Evolutionary conservation across 75 land plant species (phyloP), one percentile per base, ranked within the genome.

Genomic region (Sequoia sempervirens): DNA sequence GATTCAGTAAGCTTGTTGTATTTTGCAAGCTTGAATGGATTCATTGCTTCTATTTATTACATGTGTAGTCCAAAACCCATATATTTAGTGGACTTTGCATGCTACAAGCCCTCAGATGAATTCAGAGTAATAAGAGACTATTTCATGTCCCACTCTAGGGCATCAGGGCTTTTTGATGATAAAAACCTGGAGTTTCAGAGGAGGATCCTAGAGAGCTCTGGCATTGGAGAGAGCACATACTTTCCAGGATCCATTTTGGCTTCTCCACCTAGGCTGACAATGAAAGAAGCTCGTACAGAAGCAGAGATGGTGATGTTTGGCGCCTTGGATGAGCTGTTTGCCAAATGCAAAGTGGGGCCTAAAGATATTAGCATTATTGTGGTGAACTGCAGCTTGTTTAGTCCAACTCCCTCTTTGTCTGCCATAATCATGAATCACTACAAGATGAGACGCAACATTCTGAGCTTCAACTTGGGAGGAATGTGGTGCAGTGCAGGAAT

Each of bases 401-500:
- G 89, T 75, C 84, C 92, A 2, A 92, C 93, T 10, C 92, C 95
- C 9, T 93, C 93, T 4, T 85, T 90, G 1, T 86, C 93, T 1
- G 86, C 89, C 13, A 93, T 93, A 89, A 56, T 93, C 3, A 81
- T 91, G 9, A 93, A 93, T 85, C 95, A 90, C 82, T 93, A 89
- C 84, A 91, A 91, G 82, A 80, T 93, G 81, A 47, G 89, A 38
- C 78, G 81, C 32, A 86, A 89, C 46, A 84, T 92, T 23, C 53
- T 70, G 46, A 91, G 89, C 85, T 86, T 86, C 85, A 91, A 90
- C 68, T 89, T 92, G 8, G 93, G 93, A 7, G 93, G 95, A 54
- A 91, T 93, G 93, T 92, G 92, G 0, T 93, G 93, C 68, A 82
- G 88, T 30, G 95, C 95, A 4, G 93, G 93, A 13, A 43, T 90